phyloP scores from a whole-genome alignment of 2,329 filamentous ascomycete genomes.

The Lachnum nothofagi region DNA sequence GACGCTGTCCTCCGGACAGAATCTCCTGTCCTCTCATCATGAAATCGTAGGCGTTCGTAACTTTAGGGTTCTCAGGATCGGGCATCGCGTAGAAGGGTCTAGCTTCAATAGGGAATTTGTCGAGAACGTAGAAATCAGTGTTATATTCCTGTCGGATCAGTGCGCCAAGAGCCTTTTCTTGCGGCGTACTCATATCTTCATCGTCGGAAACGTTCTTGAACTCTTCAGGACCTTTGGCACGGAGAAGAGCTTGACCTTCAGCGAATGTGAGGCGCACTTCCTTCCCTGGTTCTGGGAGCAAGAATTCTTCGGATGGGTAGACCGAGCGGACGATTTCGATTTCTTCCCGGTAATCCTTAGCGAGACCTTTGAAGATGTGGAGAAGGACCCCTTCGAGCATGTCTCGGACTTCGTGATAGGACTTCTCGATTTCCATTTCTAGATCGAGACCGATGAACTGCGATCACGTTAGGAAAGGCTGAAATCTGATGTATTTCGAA shows the following conservation, averaged over 20 bases:
- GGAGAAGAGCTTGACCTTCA: constrained; percentile 71
- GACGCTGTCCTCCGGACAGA: constrained; percentile 84
- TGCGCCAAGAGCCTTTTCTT: constrained; percentile 83
- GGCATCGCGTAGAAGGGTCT: constrained; percentile 91
- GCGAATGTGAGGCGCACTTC: constrained; percentile 73
- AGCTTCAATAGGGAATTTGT: constrained; percentile 88
- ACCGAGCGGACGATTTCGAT: constrained; percentile 67
- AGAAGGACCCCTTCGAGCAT: constrained; percentile 71
- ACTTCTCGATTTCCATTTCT: constrained; percentile 80
- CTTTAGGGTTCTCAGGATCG: constrained; percentile 58
- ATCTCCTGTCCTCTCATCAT: constrained; percentile 93
- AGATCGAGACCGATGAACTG: constrained; percentile 81
- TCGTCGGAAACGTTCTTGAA: constrained; percentile 65
- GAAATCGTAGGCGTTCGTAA: constrained; percentile 71
- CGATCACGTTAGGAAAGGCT: constrained; percentile 8
- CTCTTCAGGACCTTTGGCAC: constrained; percentile 66
- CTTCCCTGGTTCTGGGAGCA: constrained; percentile 68
- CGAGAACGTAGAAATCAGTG: constrained; percentile 93
- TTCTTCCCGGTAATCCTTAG: constrained; percentile 57
- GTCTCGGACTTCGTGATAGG: constrained; percentile 69
- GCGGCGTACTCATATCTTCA: constrained; percentile 74
- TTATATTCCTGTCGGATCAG: constrained; percentile 83
- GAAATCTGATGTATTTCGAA: background rate
- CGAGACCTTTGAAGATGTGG: constrained; percentile 72
- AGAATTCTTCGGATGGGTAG: constrained; percentile 73